Evolutionary conservation across 768 basidiomycete species (phyloP).

Genomic region (Auricularia heimuer): DNA sequence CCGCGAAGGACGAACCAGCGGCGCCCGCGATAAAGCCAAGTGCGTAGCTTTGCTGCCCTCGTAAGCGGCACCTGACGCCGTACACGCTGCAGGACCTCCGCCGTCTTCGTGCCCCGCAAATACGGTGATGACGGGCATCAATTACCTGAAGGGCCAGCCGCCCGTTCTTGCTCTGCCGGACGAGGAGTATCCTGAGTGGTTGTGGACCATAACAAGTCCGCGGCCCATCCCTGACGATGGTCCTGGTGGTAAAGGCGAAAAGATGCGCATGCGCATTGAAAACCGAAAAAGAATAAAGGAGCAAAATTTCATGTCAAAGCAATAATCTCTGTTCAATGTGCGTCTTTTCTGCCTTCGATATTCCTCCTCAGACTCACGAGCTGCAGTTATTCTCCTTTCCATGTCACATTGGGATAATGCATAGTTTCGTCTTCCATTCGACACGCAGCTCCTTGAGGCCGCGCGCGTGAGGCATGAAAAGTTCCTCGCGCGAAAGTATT

Average conservation of each 20-base stretch:
- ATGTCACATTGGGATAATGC: too few species aligned
- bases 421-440: too few species aligned
- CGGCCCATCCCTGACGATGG: slow-evolving; percentile 58
- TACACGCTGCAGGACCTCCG: neutral
- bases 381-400: too few species aligned
- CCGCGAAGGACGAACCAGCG: too few species aligned
- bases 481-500: too few species aligned
- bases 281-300: slow-evolving; percentile 69
- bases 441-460: too few species aligned
- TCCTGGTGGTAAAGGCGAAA: slow-evolving; percentile 57
- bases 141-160: slow-evolving; percentile 73
- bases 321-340: slow-evolving; percentile 25
- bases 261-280: slow-evolving; percentile 40
- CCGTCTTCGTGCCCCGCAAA: slow-evolving; percentile 59
- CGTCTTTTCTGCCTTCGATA: too few species aligned
- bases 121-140: slow-evolving; percentile 69
- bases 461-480: too few species aligned
- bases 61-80: too few species aligned
- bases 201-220: slow-evolving; percentile 68
- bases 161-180: slow-evolving; percentile 70
- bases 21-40: too few species aligned
- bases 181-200: slow-evolving; percentile 80
- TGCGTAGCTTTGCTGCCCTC: too few species aligned
- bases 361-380: too few species aligned
- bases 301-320: slow-evolving; percentile 77